Percentiles rank a stretch among this genome's conserved stretches.
Evolutionary conservation across 2,329 filamentous ascomycete species (phyloP).

Genomic region (Pseudogymnoascus destructans): DNA sequence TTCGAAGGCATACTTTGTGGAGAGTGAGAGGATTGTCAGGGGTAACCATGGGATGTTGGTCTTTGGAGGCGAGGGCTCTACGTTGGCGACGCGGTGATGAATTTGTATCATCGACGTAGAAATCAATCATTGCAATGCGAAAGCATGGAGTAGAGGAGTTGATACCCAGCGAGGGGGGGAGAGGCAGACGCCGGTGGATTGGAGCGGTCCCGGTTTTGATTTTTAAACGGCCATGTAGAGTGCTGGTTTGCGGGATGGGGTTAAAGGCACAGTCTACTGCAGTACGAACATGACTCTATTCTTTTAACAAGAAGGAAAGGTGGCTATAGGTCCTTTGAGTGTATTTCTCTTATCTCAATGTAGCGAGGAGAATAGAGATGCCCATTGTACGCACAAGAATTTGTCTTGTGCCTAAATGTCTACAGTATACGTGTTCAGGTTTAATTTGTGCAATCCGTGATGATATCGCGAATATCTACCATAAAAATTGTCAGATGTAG

Average conservation of each 20-base stretch:
- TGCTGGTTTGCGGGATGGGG: neutral
- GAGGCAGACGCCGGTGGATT: neutral
- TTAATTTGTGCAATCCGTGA: neutral
- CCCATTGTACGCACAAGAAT: neutral
- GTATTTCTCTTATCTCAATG: slow-evolving; percentile 1
- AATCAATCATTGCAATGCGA: slow-evolving; percentile 4
- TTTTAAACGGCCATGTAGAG: neutral
- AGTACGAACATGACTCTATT: neutral
- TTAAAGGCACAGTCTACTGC: slow-evolving; percentile 2
- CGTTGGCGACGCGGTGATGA: slow-evolving; percentile 26
- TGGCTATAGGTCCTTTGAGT: neutral
- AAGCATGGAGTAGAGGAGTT: slow-evolving; percentile 5
- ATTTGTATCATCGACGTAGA: slow-evolving; percentile 3
- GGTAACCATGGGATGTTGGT: slow-evolving; percentile 39
- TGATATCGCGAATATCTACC: neutral
- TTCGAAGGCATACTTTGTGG: slow-evolving; percentile 15
- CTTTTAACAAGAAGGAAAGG: neutral
- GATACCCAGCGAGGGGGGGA: neutral
- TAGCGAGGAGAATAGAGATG: slow-evolving; percentile 2
- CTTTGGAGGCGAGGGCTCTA: slow-evolving; percentile 32
- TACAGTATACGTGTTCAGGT: neutral
- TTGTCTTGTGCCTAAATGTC: neutral
- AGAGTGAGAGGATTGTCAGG: slow-evolving; percentile 26
- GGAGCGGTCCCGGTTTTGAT: neutral
- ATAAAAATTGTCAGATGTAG: neutral